Conservation (phyloP, 768 basidiomycete genomes). For the Scleroderma bovista region DNA sequence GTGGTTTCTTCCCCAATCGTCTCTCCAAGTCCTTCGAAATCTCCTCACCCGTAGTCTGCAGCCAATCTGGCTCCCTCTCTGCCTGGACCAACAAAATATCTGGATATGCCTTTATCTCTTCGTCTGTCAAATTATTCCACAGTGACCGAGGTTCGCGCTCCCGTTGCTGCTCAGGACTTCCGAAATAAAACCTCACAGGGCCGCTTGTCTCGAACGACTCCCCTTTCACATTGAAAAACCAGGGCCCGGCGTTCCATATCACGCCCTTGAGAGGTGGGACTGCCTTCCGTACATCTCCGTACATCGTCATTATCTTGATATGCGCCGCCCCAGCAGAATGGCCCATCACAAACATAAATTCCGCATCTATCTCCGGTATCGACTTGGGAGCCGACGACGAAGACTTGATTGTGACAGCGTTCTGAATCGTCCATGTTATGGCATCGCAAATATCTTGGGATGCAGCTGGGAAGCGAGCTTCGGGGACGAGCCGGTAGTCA, state of each 20-base stretch:
- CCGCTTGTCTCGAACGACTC: slow-evolving; percentile 20
- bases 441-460: slow-evolving; percentile 58
- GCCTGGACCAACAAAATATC: slow-evolving; percentile 43
- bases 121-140: slow-evolving; percentile 31
- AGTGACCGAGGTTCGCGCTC: slow-evolving; percentile 39
- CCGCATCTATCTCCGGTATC: slow-evolving; percentile 31
- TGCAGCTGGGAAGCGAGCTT: slow-evolving; percentile 48
- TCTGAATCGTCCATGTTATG: slow-evolving; percentile 46
- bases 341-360: slow-evolving; percentile 44
- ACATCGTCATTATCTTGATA: slow-evolving; percentile 38
- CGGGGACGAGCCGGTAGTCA: slow-evolving; percentile 61
- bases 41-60: slow-evolving; percentile 30
- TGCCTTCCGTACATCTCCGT: slow-evolving; percentile 32
- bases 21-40: slow-evolving; percentile 38
- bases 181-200: slow-evolving; percentile 24
- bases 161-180: slow-evolving; percentile 37
- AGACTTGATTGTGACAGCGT: slow-evolving; percentile 13
- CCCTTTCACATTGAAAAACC: slow-evolving; percentile 29
- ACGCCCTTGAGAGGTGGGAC: slow-evolving; percentile 35
- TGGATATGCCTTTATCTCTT: slow-evolving; percentile 37
- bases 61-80: slow-evolving; percentile 48
- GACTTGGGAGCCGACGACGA: slow-evolving; percentile 4
- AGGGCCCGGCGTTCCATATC: slow-evolving; percentile 44
- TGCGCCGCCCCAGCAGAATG: slow-evolving; percentile 62
- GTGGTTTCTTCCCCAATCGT: slow-evolving; percentile 28